A percentile compares a stretch with the other conserved stretches of the same genome.
Conservation (phyloP, 371 early-diverging fungal genomes). For the Apophysomyces elegans region DNA sequence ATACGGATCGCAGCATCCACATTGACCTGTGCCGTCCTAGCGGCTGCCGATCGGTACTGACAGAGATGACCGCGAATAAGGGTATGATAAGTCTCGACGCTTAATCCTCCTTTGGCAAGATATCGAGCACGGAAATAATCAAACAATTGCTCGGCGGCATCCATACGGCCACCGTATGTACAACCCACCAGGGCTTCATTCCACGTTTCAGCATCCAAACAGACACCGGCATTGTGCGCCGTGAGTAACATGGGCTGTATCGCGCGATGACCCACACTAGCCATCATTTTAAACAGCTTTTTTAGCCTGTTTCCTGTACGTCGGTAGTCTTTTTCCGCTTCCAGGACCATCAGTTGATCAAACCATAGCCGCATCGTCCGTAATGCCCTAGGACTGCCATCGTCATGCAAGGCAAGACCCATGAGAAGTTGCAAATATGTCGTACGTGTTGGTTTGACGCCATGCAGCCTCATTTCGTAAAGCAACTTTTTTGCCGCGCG, state of each 20-base stretch:
- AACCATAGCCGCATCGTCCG: constrained; percentile 14
- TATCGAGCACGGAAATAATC: constrained; percentile 10
- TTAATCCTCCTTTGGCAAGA: background rate
- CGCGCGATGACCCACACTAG: constrained; percentile 16
- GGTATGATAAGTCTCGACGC: constrained; percentile 13
- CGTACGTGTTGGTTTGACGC: constrained; percentile 7
- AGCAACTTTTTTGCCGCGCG: constrained; percentile 9
- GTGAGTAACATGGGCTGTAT: constrained; percentile 9
- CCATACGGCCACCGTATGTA: constrained; percentile 15
- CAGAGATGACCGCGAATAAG: constrained; percentile 16
- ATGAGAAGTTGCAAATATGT: constrained; percentile 23
- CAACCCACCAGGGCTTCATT: constrained; percentile 14
- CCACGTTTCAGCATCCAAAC: constrained; percentile 16
- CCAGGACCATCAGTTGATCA: constrained; percentile 12
- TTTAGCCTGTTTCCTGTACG: constrained; percentile 11
- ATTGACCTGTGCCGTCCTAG: background rate
- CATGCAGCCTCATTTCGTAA: constrained; percentile 19
- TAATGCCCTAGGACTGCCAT: background rate
- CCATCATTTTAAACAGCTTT: constrained; percentile 16
- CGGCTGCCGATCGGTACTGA: background rate
- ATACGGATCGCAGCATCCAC: constrained; percentile 23
- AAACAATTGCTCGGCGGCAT: constrained; percentile 17
- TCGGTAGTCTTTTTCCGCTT: constrained; percentile 7
- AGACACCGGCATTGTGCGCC: constrained; percentile 1
- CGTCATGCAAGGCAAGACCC: constrained; percentile 14